Evolutionary conservation across 1,284 basidiomycete genomes (phyloP), one percentile per base, ranked within the genome.

Genomic region (Kwoniella shivajii): DNA sequence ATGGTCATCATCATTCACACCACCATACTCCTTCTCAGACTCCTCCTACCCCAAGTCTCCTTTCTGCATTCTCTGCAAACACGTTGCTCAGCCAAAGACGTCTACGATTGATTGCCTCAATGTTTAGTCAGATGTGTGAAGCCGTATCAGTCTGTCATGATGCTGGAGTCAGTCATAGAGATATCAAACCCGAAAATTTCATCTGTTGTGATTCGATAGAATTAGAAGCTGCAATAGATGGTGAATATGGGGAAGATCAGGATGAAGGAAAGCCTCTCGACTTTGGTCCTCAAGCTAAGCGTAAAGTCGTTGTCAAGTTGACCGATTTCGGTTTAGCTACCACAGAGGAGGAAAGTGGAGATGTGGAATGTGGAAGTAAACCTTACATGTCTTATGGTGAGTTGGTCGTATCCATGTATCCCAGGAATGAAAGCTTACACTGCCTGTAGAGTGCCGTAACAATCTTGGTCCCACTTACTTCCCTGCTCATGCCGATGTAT

Each of bases 101-200:
- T 60, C 84, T 99, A 37, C 87, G 89, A 24, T 85, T 99, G 64
- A 92, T 99, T 68, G 87, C 92, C 9, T 87, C 89, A 72, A 99
- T 99, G 96, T 99, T 99, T 79, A 82, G 86, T 81, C 83, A 99
- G 80, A 99, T 99, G 92, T 99, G 96, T 75, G 90, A 95, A 62
- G 93, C 95, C 31, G 93, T 99, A 11, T 90, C 92, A 3, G 86
- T 89, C n/a, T 98, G 95, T 79, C 95, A 99, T 74, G 87, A 90
- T 37, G 86, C 88, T 59, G 89, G 89, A 43, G 89, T 99, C 55
- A 90, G 88, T 73, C 95, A 99, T 75, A 88, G 95, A 59, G 96
- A 99, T 77, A 96, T 99, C 83, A 99, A 99, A 81, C 95, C 95
- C 0, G 91, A 93, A 79, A 95, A 93, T 79, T 93, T 93, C 72